Percentiles rank a stretch among this genome's conserved stretches.
These are phyloP conservation scores for Pestalotiopsis sp. DNA, from an alignment of 2,329 filamentous ascomycete genomes.

Conservation along the genomic window DNA sequence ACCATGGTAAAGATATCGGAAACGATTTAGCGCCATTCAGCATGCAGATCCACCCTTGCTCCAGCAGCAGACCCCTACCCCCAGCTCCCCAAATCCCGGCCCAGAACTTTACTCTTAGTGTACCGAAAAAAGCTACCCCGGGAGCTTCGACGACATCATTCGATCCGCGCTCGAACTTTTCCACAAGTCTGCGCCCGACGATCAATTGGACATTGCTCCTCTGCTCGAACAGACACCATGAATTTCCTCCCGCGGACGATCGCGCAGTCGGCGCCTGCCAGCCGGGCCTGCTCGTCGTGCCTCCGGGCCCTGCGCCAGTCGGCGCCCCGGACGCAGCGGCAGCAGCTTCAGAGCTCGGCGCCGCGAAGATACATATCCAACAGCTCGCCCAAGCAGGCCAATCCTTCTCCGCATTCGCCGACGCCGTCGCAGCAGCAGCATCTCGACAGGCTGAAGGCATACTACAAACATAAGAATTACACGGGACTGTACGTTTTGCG, in stretches of 20 bases:
- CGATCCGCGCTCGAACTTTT: slow-evolving; percentile 1
- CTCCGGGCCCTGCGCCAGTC: slow-evolving; percentile 25
- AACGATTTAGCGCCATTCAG: too few relatives aligned
- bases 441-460: slow-evolving; percentile 67
- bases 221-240: slow-evolving; percentile 19
- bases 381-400: slow-evolving; percentile 26
- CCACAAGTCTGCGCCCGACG: neutral
- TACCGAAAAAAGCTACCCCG: neutral
- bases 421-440: slow-evolving; percentile 27
- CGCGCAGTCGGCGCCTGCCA: slow-evolving; percentile 7
- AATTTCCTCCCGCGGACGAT: slow-evolving; percentile 16
- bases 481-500: slow-evolving; percentile 59
- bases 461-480: slow-evolving; percentile 69
- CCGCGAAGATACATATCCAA: slow-evolving; percentile 29
- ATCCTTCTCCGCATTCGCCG: slow-evolving; percentile 18
- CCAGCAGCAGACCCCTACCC: neutral
- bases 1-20: too few relatives aligned
- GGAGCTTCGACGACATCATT: slow-evolving; percentile 9
- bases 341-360: slow-evolving; percentile 14
- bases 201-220: neutral
- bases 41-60: too few relatives aligned
- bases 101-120: neutral
- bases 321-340: neutral
- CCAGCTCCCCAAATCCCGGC: neutral
- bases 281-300: slow-evolving; percentile 35